Evolutionary conservation across 352 stramenopile genomes (phyloP).

Genomic region (Pseudoperonospora humuli): DNA sequence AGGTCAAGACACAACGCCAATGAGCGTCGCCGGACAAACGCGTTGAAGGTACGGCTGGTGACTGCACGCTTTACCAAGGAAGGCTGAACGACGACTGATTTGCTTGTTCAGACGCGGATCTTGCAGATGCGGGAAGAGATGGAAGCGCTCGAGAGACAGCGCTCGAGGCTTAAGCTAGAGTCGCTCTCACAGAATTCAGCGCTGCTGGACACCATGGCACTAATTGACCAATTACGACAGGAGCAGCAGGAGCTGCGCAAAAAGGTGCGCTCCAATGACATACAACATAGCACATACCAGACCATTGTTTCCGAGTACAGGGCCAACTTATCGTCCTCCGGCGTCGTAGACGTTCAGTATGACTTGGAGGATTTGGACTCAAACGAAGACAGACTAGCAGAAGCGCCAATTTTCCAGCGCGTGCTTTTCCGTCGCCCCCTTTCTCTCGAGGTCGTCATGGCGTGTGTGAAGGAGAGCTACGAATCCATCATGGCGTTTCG

Average conservation of each 20-base stretch:
- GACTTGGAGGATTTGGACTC: not conserved
- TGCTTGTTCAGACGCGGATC: slow-evolving; percentile 25
- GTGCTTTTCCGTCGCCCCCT: slow-evolving; percentile 40
- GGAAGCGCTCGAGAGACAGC: slow-evolving; percentile 35
- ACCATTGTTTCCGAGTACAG: slow-evolving; percentile 40
- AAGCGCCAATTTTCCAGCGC: slow-evolving; percentile 41
- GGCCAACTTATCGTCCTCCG: slow-evolving; percentile 2
- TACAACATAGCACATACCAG: slow-evolving; percentile 53
- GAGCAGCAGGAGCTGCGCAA: slow-evolving; percentile 31
- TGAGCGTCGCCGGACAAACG: slow-evolving; percentile 48
- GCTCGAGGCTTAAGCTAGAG: slow-evolving; percentile 28
- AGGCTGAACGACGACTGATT: not conserved
- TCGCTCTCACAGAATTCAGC: slow-evolving; percentile 8
- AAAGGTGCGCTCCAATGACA: slow-evolving; percentile 32
- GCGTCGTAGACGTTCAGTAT: not conserved
- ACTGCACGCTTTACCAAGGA: not conserved
- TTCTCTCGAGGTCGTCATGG: slow-evolving; percentile 27
- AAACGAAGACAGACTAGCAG: slow-evolving; percentile 9
- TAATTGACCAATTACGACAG: slow-evolving; percentile 40
- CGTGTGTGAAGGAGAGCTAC: slow-evolving; percentile 46
- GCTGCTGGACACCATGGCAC: slow-evolving; percentile 28
- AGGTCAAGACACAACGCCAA: slow-evolving; percentile 53
- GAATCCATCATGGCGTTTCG: slow-evolving; percentile 56
- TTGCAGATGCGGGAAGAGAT: slow-evolving; percentile 41
- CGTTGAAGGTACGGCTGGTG: slow-evolving; percentile 32